Base-by-base conservation (phyloP, 768 basidiomycete species). In the Infundibulicybe gibba region DNA sequence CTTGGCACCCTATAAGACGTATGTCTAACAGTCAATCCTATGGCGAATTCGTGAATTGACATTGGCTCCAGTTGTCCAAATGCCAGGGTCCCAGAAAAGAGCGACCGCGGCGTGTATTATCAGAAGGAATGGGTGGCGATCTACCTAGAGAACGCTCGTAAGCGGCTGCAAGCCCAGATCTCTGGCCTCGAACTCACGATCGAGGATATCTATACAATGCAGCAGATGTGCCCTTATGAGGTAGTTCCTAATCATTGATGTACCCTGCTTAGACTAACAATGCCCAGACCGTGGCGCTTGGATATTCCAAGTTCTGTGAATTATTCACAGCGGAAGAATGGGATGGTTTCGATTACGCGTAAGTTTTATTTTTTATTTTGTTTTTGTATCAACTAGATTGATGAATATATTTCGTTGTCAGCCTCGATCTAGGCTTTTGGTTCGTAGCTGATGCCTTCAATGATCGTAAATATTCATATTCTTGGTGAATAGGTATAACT, bases 291-390 rank as follows among this genome's bases (percentile, higher is more conserved):
- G 94, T 95, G 39, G 88, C 91, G 0, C 74, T 95, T 11, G 93
- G 91, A 8, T 94, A 91, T 60, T 93, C 90, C 13, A 85, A 83
- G 52, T 97, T 94, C 67, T 97, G 93, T 53, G 82, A 84, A 46
- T 70, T 97, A 2, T 97, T 97, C 65, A 92, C 90, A 0, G 77
- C 86, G 56, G 83, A 90, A 38, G 94, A 97, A 64, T 97, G 93
- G 94, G 85, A 89, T 60, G 91, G 91, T 0, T 95, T 93, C 62
- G 79, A 90, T 61, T 95, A 97, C 51, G 75, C 86, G 80, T 90
- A 53, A 47, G 85, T 68, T 19, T 35, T 13, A 15, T 25, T 43
- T 25, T n/a, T n/a, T n/a, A n/a, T n/a, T n/a, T n/a, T n/a, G n/a
- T 17, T 45, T 13, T 40, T 33, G 6, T 15, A 1, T 8, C n/a